These are phyloP conservation scores for Paracamarosporium sp. DNA, from an alignment of 2,329 filamentous ascomycete genomes.

Conservation along the genomic window DNA sequence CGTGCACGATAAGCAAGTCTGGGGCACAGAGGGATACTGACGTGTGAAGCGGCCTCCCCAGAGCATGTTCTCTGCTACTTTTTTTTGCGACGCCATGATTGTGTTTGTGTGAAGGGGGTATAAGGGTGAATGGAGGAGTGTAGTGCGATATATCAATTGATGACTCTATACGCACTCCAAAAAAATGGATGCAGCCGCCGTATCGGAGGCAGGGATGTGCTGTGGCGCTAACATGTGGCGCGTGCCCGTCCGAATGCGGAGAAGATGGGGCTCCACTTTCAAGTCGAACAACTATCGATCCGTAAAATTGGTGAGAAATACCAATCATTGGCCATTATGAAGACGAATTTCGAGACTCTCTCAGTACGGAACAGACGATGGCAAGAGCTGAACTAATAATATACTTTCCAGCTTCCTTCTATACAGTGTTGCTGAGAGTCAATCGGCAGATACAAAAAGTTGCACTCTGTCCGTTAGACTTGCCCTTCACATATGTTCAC, in stretches of 20 bases:
- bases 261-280: not conserved
- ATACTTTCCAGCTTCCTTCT: no score
- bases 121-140: not conserved
- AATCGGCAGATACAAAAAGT: no score
- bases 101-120: slow-evolving; percentile 1
- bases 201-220: slow-evolving; percentile 30
- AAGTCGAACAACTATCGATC: not conserved
- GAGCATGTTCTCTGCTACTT: slow-evolving; percentile 48
- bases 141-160: slow-evolving; percentile 10
- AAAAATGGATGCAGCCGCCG: slow-evolving; percentile 32
- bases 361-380: not conserved
- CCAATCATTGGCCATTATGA: not conserved
- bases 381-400: no score
- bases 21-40: slow-evolving; percentile 23
- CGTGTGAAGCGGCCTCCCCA: slow-evolving; percentile 47
- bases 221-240: slow-evolving; percentile 10
- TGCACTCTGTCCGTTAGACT: no score
- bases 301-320: not conserved
- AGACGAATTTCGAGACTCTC: not conserved
- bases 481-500: no score
- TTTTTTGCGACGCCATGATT: slow-evolving; percentile 42
- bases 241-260: slow-evolving; percentile 1
- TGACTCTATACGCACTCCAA: slow-evolving; percentile 31
- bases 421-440: no score
- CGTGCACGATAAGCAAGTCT: not conserved